Evolutionary conservation across 805 yeast species (phyloP).

Genomic region (Wickerhamomyces chaumierensis): DNA sequence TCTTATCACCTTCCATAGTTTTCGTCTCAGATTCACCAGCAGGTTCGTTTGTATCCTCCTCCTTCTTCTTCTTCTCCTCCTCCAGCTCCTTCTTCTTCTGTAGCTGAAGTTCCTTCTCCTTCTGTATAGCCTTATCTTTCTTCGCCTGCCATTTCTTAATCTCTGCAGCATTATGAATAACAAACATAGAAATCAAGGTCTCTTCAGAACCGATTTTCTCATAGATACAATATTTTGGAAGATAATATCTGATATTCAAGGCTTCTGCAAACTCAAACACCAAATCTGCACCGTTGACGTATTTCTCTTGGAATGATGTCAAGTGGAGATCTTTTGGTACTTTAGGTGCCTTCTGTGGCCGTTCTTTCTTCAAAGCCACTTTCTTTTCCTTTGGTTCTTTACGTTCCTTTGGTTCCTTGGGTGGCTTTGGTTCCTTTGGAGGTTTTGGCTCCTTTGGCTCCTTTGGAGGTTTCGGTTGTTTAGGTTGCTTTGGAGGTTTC

Average conservation of each 20-base stretch:
- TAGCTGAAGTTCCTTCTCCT: conserved; percentile 18
- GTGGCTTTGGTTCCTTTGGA: conserved; percentile 1
- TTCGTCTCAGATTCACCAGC: conserved; percentile 1
- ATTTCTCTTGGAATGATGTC: conserved; percentile 70
- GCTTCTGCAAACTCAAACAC: conserved; percentile 81
- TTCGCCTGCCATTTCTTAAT: conserved; percentile 15
- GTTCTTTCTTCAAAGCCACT: conserved; percentile 5
- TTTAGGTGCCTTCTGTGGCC: conserved; percentile 8
- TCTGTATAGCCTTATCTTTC: conserved; percentile 9
- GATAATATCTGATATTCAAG: conserved; percentile 56
- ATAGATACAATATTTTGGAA: conserved; percentile 70
- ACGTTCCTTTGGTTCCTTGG: conserved; percentile 3
- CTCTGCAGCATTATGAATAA: conserved; percentile 18
- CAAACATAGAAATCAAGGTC: conserved; percentile 25
- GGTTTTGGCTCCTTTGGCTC: conserved; percentile 2
- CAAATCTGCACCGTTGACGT: conserved; percentile 55
- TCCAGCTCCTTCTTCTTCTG: conserved; percentile 18
- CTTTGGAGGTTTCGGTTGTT: conserved; percentile 2
- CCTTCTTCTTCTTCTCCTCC: conserved; percentile 9
- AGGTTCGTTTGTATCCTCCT: conserved; percentile 9
- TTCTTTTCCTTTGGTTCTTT: conserved; percentile 12
- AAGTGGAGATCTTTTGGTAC: conserved; percentile 40
- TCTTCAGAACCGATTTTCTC: conserved; percentile 37
- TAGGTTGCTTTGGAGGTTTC: conserved; percentile 1
- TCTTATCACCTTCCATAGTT: conserved; percentile 2